These are phyloP conservation scores for Litsea cubeba DNA, from an alignment of 164 flowering plant genomes.

Conservation along the genomic window DNA sequence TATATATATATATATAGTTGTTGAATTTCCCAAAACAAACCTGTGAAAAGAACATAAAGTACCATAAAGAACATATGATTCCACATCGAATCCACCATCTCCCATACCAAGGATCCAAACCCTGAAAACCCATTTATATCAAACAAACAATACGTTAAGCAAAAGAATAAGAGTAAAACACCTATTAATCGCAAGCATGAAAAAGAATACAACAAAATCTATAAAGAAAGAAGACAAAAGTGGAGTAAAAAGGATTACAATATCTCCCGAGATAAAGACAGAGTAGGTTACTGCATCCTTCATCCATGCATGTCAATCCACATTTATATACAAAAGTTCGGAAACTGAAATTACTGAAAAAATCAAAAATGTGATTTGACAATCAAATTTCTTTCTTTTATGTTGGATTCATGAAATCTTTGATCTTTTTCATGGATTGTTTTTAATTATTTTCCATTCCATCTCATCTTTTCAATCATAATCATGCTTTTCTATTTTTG, in stretches of 20 bases:
- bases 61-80: not conserved
- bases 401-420: not conserved
- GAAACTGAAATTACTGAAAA: not conserved
- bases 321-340: not conserved
- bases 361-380: not conserved
- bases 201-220: too few species aligned
- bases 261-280: not conserved
- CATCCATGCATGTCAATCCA: not conserved
- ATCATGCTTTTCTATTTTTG: too few species aligned
- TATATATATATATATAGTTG: too few species aligned
- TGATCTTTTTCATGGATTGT: not conserved
- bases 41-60: not conserved
- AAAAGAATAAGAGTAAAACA: too few species aligned
- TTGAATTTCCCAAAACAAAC: not conserved
- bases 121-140: conserved; percentile 1
- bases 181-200: not conserved
- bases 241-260: not conserved
- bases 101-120: not conserved
- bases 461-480: too few species aligned
- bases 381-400: too few species aligned
- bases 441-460: too few species aligned
- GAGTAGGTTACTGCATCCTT: not conserved
- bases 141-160: not conserved
- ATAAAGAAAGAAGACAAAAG: not conserved
- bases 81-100: not conserved